Percentiles rank a stretch among this genome's conserved stretches.
Evolutionary conservation across 768 basidiomycete genomes (phyloP).

Genomic region (Kockovaella imperatae): DNA sequence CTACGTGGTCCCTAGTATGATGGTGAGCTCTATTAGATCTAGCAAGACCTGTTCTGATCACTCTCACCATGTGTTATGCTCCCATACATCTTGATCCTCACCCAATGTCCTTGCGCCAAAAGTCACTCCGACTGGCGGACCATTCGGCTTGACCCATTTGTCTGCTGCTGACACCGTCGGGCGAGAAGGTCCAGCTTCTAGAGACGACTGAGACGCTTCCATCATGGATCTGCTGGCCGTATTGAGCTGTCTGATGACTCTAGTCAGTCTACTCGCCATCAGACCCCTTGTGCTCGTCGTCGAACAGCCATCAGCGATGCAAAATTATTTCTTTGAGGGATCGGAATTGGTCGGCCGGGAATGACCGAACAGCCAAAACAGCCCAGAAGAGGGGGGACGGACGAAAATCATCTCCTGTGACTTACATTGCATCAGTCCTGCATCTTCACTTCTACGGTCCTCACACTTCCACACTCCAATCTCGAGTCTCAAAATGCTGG

Average conservation of each 20-base stretch:
- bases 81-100: conserved; percentile 36
- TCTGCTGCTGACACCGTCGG: conserved; percentile 22
- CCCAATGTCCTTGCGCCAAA: conserved; percentile 38
- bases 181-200: conserved; percentile 12
- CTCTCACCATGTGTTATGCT: conserved; percentile 49
- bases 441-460: no score
- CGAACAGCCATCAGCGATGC: background rate
- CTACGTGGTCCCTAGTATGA: conserved; percentile 44
- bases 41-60: background rate
- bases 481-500: background rate
- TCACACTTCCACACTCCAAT: no score
- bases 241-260: background rate
- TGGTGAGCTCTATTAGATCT: background rate
- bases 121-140: conserved; percentile 33
- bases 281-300: background rate
- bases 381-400: background rate
- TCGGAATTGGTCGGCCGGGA: conserved; percentile 11
- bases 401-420: no score
- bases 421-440: no score
- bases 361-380: conserved; percentile 5
- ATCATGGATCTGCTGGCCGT: background rate
- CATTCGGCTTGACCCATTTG: conserved; percentile 36
- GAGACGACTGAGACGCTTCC: background rate
- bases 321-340: background rate
- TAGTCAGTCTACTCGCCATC: background rate